Evolutionary conservation across 805 yeast species (phyloP).

Genomic region (Saccharomyces paradoxus): DNA sequence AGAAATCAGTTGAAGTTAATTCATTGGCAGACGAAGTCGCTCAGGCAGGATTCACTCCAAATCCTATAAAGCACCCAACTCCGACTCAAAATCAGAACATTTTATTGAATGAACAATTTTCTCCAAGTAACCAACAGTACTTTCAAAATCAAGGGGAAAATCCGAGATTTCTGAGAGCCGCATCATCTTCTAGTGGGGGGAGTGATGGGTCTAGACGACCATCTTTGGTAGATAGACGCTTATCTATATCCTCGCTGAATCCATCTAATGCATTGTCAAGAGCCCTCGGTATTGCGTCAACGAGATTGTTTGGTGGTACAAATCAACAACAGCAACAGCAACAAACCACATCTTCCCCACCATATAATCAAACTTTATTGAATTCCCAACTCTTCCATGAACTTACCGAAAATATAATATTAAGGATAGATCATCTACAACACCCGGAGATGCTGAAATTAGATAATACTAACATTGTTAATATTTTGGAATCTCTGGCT

Average conservation of each 20-base stretch:
- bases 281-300: conserved; percentile 82
- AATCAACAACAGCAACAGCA: conserved; percentile 19
- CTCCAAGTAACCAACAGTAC: neutral
- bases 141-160: neutral
- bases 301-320: conserved; percentile 64
- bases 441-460: conserved; percentile 9
- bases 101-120: neutral
- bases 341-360: conserved; percentile 21
- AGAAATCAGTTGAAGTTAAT: conserved; percentile 89
- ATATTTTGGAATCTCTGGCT: conserved; percentile 61
- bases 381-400: conserved; percentile 25
- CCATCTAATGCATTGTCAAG: conserved; percentile 85
- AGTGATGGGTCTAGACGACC: conserved; percentile 49
- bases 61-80: neutral
- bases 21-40: conserved; percentile 91
- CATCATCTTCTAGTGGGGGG: conserved; percentile 39
- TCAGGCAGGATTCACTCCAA: conserved; percentile 10
- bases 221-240: conserved; percentile 53
- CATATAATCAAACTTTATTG: conserved; percentile 15
- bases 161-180: neutral
- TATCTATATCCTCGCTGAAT: conserved; percentile 55
- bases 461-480: conserved; percentile 28
- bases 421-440: conserved; percentile 23
- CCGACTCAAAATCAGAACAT: neutral
- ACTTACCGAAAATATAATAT: conserved; percentile 26